Base-by-base conservation (phyloP, 352 stramenopile genomes). In the Blastocystis sp. region DNA sequence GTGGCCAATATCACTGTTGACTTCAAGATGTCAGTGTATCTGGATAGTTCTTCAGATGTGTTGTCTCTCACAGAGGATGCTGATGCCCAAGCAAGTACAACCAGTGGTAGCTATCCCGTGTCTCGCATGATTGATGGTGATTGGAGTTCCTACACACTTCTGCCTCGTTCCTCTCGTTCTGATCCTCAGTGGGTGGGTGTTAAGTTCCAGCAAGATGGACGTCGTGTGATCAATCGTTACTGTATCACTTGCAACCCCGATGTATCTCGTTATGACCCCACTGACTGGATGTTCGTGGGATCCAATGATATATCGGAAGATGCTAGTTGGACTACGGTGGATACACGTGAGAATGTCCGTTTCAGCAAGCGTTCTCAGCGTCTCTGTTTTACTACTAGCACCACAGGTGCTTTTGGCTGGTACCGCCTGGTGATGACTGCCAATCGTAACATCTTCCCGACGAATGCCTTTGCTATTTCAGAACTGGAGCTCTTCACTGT, bases 221-320 rank as follows among this genome's bases (percentile, higher is more conserved):
- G 73, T 44, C 73, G 73, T 57, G 27, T 54, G 48, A 64, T 68
- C 48, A 84, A 84, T 51, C 30, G 40, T 1, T 84, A 84, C 51
- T 84, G 73, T 24, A 37, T 84, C 22, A 84, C 73, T 37, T 84
- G 73, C 73, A 84, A 84, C 30, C 73, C 73, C n/a, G 73, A 84
- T n/a, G 42, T 60, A n/a, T 84, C 73, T 17, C 42, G 53, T 57
- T 84, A 68, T 57, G 73, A 84, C 42, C 73, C 73, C 22, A 84
- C 73, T 19, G 22, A 64, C 7, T 84, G 73, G 73, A 37, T 66
- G 24, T 48, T 84, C 4, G 27, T 66, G 2, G 73, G 42, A 17
- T 37, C n/a, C 17, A 84, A 84, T 42, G 53, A 51, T 42, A 57
- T 53, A 6, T 40, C 40, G n/a, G 17, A 68, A 6, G 40, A 15